A percentile compares a stretch with the other conserved stretches of the same genome.
Conservation (phyloP, 139 green algal species). For the Coccomyxa sp. region DNA sequence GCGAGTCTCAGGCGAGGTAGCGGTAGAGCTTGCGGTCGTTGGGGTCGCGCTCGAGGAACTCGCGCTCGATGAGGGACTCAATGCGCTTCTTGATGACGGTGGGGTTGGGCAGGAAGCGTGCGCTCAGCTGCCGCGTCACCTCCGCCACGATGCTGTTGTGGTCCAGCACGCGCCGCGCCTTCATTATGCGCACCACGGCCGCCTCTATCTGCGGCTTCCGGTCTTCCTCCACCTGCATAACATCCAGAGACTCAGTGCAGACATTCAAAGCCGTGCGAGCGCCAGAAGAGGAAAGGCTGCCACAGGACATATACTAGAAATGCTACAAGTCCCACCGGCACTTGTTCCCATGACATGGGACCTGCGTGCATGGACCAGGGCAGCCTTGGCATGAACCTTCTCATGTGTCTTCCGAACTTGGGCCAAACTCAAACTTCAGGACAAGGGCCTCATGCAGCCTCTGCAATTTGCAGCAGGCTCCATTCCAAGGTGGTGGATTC, state of each 20-base stretch:
- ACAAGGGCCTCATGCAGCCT: too few species aligned
- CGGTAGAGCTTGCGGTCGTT: conserved; percentile 87
- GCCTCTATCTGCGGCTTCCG: conserved; percentile 98
- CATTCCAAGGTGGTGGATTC: too few species aligned
- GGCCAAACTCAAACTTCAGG: too few species aligned
- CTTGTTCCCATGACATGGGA: too few species aligned
- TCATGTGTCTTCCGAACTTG: too few species aligned
- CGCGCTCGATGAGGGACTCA: conserved; percentile 94
- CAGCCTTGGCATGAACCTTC: too few species aligned
- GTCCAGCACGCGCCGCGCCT: conserved; percentile 76
- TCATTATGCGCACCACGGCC: conserved; percentile 98
- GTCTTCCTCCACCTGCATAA: conserved; percentile 91
- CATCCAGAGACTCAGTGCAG: neutral
- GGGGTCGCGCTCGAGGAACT: conserved; percentile 93
- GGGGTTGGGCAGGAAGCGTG: conserved; percentile 87
- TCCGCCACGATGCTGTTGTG: conserved; percentile 92
- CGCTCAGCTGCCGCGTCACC: conserved; percentile 84
- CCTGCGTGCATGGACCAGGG: too few species aligned
- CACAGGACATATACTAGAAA: too few species aligned
- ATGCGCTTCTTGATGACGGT: conserved; percentile 97
- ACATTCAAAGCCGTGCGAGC: neutral
- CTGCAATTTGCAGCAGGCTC: too few species aligned
- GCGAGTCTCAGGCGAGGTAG: conserved; percentile 62
- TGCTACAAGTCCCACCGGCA: too few species aligned
- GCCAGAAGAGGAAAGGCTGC: too few species aligned